A percentile compares a stretch with the other conserved stretches of the same genome.
phyloP scores from a whole-genome alignment of 1,284 basidiomycete genomes.

The Laetiporus sulphureus region DNA sequence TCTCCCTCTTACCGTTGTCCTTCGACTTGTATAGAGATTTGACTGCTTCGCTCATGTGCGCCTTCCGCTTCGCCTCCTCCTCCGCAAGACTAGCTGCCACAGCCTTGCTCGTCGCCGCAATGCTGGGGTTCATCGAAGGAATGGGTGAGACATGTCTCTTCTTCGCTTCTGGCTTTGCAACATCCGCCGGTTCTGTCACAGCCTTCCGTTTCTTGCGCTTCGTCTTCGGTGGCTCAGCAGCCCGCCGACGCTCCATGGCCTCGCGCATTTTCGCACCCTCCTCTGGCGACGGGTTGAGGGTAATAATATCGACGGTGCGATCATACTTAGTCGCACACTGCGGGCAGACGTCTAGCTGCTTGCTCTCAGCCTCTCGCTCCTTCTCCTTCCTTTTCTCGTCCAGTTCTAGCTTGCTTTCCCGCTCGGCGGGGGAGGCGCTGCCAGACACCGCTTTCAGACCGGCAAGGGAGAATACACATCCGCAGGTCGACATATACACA shows the following conservation, averaged over 20 bases:
- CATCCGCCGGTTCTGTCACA: slow-evolving; percentile 19
- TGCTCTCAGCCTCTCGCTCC: slow-evolving; percentile 15
- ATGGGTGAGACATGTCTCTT: slow-evolving; percentile 38
- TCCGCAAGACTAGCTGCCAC: slow-evolving; percentile 57
- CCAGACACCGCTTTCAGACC: slow-evolving; percentile 59
- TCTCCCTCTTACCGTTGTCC: slow-evolving; percentile 56
- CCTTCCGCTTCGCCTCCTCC: slow-evolving; percentile 72
- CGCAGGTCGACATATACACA: slow-evolving; percentile 79
- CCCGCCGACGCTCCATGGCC: slow-evolving; percentile 48
- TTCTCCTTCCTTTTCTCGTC: slow-evolving; percentile 21
- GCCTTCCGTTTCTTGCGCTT: slow-evolving; percentile 70
- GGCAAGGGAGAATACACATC: slow-evolving; percentile 81
- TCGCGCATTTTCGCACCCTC: slow-evolving; percentile 49
- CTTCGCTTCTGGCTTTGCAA: slow-evolving; percentile 25
- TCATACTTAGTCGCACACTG: slow-evolving; percentile 70
- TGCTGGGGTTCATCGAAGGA: slow-evolving; percentile 42
- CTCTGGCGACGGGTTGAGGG: slow-evolving; percentile 57
- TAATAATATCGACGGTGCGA: slow-evolving; percentile 42
- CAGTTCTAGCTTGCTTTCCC: slow-evolving; percentile 24
- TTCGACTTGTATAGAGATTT: slow-evolving; percentile 60
- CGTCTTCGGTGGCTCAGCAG: slow-evolving; percentile 43
- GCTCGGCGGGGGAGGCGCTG: slow-evolving; percentile 24
- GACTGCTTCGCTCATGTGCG: slow-evolving; percentile 68
- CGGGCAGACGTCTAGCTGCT: slow-evolving; percentile 56
- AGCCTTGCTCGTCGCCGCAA: slow-evolving; percentile 52